These are phyloP conservation scores for Penstemon newberryi DNA, from an alignment of 257 asterid genomes.

Conservation along the genomic window DNA sequence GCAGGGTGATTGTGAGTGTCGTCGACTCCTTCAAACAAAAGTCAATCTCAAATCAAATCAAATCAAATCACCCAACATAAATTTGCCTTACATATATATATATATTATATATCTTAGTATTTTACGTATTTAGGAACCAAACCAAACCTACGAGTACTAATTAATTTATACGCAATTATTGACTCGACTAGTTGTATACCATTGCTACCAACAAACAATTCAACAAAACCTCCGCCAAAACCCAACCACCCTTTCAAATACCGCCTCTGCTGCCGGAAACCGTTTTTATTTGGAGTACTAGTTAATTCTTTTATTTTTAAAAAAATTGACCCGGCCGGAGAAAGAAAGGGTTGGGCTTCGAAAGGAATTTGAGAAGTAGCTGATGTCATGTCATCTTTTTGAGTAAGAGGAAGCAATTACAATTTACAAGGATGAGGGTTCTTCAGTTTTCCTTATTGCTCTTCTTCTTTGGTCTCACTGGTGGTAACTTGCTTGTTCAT, in stretches of 20 bases:
- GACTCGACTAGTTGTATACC: no score
- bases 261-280: constrained; percentile 21
- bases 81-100: no score
- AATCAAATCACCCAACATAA: no score
- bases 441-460: constrained; percentile 35
- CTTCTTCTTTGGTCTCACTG: constrained; percentile 28
- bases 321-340: not conserved
- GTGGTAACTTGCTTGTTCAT: constrained; percentile 44
- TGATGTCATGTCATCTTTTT: constrained; percentile 35
- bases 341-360: not conserved
- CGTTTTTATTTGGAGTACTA: not conserved
- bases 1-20: no score
- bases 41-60: no score
- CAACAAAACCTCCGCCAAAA: constrained; percentile 34
- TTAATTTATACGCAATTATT: no score
- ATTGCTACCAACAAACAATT: not conserved
- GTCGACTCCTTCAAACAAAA: no score
- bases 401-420: constrained; percentile 24
- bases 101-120: no score
- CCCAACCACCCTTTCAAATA: constrained; percentile 24
- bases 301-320: not conserved
- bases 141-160: no score
- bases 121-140: no score
- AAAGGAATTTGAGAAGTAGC: constrained; percentile 27
- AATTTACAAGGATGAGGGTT: constrained; percentile 44